Conservation (phyloP, 2,329 filamentous ascomycete genomes). For the Diplodia sapinea region DNA sequence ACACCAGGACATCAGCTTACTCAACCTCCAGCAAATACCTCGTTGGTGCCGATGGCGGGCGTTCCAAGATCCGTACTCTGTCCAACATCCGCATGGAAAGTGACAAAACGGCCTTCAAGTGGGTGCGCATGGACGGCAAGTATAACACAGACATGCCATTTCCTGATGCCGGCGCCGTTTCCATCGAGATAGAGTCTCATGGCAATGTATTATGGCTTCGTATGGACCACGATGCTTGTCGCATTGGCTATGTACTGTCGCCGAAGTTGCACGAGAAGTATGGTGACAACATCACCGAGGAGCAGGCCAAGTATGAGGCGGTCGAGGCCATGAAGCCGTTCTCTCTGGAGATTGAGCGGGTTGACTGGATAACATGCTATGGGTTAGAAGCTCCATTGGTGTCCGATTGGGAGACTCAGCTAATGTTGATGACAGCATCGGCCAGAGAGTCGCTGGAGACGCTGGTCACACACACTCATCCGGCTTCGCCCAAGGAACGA, state of each 20-base stretch:
- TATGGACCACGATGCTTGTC: background rate
- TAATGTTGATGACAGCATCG: conserved; percentile 34
- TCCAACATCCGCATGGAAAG: conserved; percentile 13
- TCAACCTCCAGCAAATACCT: background rate
- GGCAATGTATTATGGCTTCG: conserved; percentile 5
- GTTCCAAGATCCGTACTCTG: conserved; percentile 1
- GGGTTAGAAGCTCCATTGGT: background rate
- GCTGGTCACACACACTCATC: conserved; percentile 37
- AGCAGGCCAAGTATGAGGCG: conserved; percentile 12
- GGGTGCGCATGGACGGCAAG: conserved; percentile 16
- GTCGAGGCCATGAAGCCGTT: conserved; percentile 12
- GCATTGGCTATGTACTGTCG: conserved; percentile 12
- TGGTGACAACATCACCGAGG: conserved; percentile 18
- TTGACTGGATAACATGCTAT: conserved; percentile 13
- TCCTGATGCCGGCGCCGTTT: background rate
- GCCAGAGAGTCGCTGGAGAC: conserved; percentile 34
- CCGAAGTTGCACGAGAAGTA: conserved; percentile 13
- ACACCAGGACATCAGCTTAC: background rate
- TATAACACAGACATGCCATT: conserved; percentile 7
- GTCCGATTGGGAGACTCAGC: background rate
- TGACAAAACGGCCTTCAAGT: conserved; percentile 3
- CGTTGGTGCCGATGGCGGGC: conserved; percentile 9
- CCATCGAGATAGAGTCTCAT: conserved; percentile 1
- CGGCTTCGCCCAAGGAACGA: conserved; percentile 37
- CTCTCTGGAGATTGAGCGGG: conserved; percentile 3